Evolutionary conservation across 2,329 filamentous ascomycete genomes (phyloP), one percentile per base, ranked within the genome.

Genomic region (Cephalotrichum gorgonifer): DNA sequence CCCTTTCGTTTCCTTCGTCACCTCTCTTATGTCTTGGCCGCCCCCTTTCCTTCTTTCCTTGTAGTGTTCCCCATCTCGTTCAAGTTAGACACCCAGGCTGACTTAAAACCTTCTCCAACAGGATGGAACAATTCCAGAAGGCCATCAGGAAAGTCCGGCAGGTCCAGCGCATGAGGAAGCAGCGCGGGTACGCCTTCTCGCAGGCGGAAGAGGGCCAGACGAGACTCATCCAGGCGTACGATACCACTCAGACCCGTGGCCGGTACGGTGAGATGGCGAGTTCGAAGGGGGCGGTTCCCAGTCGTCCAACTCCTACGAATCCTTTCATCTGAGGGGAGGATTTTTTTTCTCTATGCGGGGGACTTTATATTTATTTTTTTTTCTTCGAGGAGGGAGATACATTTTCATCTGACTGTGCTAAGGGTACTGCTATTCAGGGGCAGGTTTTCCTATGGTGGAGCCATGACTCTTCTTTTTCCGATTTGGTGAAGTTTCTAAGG

Each of bases 121-220:
- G 87, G 62, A 98, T 98, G 93, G 93, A 98, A 62, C 93, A 98
- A 69, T 98, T 98, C 75, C 93, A 98, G 70, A 98, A 98, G 70
- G 93, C 93, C 22, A 97, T 98, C 62, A 86, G 93, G 60, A 98
- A 98, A 71, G 93, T 98, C 48, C 82, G 93, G 47, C 93, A 98
- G 68, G 93, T 97, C 38, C 93, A 97, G 70, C 86, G 93, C 55
- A 98, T 97, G 93, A 88, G 93, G 64, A 98, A 98, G 71, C 93
- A 98, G 71, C 86, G 93, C 61, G 93, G 93, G 30, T 98, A 98
- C 63, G 93, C 93, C 53, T 98, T 98, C 69, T 95, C 88, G 58
- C 90, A 96, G 68, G 94, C 91, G 51, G 93, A 98, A 64, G 93
- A 98, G 67, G 88, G 85, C 59, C 93, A 97, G 70, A 95, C 91